These are phyloP conservation scores for Citrullus mucosospermus DNA, from an alignment of 306 rosid genomes.

Conservation along the genomic window DNA sequence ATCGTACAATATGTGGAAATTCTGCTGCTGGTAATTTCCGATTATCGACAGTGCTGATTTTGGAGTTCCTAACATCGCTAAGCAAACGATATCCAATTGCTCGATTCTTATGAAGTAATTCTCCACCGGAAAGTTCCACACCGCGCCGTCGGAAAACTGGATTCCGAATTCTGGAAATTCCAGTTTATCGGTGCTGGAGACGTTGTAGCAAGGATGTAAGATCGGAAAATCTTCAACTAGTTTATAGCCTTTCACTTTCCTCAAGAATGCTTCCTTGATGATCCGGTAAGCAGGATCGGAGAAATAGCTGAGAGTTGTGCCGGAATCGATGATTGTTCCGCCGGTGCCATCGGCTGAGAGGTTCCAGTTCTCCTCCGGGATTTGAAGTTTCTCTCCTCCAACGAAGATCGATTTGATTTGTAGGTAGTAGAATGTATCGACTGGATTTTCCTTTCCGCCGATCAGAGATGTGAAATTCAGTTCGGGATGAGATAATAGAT, in stretches of 20 bases:
- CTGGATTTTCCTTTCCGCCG: slow-evolving; percentile 52
- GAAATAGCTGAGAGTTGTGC: slow-evolving; percentile 87
- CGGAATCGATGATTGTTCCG: slow-evolving; percentile 93
- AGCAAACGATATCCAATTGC: slow-evolving; percentile 49
- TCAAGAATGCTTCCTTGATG: slow-evolving; percentile 53
- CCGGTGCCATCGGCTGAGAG: slow-evolving; percentile 57
- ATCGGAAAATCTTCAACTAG: slow-evolving; percentile 46
- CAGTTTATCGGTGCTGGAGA: slow-evolving; percentile 54
- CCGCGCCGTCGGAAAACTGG: slow-evolving; percentile 63
- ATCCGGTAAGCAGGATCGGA: slow-evolving; percentile 69
- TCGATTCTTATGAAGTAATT: slow-evolving; percentile 80
- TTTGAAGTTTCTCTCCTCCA: slow-evolving; percentile 49
- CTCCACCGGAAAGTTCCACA: slow-evolving; percentile 84
- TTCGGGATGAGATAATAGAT: slow-evolving; percentile 40
- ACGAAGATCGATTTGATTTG: slow-evolving; percentile 57
- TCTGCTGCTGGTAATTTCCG: slow-evolving; percentile 97
- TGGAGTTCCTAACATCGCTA: slow-evolving; percentile 76
- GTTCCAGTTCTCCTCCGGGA: slow-evolving; percentile 67
- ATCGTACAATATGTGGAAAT: slow-evolving; percentile 77
- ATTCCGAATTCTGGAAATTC: slow-evolving; percentile 80
- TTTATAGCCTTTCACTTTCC: slow-evolving; percentile 45
- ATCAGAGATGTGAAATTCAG: slow-evolving; percentile 70
- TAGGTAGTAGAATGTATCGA: slow-evolving; percentile 82
- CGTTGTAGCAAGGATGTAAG: slow-evolving; percentile 83
- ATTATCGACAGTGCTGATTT: slow-evolving; percentile 62